These are phyloP conservation scores for Lepidium aucheri DNA, from an alignment of 345 rosid species.

Conservation along the genomic window DNA sequence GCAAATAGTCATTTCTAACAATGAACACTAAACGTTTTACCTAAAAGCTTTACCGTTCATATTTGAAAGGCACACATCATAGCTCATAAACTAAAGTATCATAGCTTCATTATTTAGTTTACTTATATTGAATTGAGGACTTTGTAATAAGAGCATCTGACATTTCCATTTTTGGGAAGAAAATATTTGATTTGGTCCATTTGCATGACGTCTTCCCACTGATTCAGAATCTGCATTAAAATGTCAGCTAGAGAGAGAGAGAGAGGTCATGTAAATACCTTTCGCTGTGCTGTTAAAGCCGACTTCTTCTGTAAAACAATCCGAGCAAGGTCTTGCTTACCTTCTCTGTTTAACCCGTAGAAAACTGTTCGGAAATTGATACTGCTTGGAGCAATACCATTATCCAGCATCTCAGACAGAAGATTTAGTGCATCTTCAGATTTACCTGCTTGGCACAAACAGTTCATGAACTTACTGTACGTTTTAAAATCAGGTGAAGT, in stretches of 20 bases:
- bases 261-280: slow-evolving; percentile 30
- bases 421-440: slow-evolving; percentile 64
- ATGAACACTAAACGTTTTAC: not conserved
- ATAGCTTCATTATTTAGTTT: not conserved
- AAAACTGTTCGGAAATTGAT: slow-evolving; percentile 58
- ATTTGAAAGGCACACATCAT: not conserved
- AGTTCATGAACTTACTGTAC: slow-evolving; percentile 52
- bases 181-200: not conserved
- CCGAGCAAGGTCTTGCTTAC: slow-evolving; percentile 54
- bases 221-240: not conserved
- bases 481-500: slow-evolving; percentile 65
- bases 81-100: not conserved
- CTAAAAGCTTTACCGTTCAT: not conserved
- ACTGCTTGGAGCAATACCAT: slow-evolving; percentile 56
- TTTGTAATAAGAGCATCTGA: slow-evolving; percentile 12
- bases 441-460: slow-evolving; percentile 49
- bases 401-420: slow-evolving; percentile 48
- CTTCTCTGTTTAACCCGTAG: slow-evolving; percentile 65
- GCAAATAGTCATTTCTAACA: not conserved
- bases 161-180: not conserved
- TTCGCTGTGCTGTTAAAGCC: slow-evolving; percentile 39
- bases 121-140: not conserved
- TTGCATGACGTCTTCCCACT: not conserved
- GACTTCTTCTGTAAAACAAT: slow-evolving; percentile 43
- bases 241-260: not conserved